Conservation (phyloP, 1,139 yeast species). For the Hemisphaericaspora subhashii region DNA sequence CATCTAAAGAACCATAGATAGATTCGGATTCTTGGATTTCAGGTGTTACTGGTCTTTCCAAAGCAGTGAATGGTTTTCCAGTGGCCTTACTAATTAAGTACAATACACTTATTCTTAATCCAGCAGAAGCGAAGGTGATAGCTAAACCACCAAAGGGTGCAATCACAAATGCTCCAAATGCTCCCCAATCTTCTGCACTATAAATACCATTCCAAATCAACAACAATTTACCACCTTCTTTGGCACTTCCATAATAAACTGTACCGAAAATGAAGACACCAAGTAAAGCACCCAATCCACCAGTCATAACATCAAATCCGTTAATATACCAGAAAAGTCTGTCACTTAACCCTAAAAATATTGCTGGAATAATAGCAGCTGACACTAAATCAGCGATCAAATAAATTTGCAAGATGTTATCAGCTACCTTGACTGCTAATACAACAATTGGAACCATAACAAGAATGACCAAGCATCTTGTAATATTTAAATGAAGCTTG, state of each 20-base stretch:
- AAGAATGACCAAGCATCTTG: conserved; percentile 69
- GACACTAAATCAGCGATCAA: conserved; percentile 89
- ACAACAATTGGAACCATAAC: conserved; percentile 84
- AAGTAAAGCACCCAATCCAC: conserved; percentile 80
- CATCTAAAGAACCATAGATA: conserved; percentile 16
- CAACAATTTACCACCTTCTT: conserved; percentile 72
- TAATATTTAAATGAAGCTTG: conserved; percentile 62
- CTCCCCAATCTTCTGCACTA: conserved; percentile 80
- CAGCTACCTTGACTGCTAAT: conserved; percentile 77
- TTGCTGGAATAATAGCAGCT: conserved; percentile 81
- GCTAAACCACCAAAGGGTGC: conserved; percentile 83
- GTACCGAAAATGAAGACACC: conserved; percentile 83
- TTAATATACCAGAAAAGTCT: conserved; percentile 61
- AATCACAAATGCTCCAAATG: conserved; percentile 90
- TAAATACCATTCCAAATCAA: conserved; percentile 81
- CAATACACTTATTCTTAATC: conserved; percentile 42
- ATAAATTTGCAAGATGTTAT: conserved; percentile 81
- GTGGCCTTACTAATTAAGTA: conserved; percentile 39
- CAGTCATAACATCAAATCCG: conserved; percentile 81
- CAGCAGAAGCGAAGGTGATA: conserved; percentile 55
- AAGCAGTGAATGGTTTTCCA: conserved; percentile 54
- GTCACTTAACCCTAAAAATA: conserved; percentile 75
- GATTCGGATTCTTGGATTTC: conserved; percentile 15
- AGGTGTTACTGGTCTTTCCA: conserved; percentile 46
- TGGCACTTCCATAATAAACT: conserved; percentile 68